Evolutionary conservation across 1,284 basidiomycete genomes (phyloP), one percentile per base, ranked within the genome.

Genomic region (Pseudozyma pruni): DNA sequence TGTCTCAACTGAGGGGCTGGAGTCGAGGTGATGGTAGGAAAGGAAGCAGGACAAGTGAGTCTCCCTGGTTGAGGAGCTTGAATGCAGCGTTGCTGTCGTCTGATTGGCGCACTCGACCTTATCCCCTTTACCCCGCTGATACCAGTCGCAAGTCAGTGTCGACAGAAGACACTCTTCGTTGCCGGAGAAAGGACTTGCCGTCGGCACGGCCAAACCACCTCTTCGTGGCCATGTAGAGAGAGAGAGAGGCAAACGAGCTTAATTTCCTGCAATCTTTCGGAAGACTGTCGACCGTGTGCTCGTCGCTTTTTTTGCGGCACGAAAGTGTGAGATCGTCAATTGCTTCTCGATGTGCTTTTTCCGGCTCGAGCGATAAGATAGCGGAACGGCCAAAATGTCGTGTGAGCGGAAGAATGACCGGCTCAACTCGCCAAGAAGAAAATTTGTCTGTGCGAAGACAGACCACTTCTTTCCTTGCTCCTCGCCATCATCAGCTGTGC

Each of bases 311-410:
- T 45, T 19, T 25, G 8, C n/a, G 19, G 0, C n/a, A 6, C 22
- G 1, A 17, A n/a, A 16, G 16, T 64, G 61, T 64, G 20, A 64
- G 61, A 64, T 47, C 35, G 45, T 4, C 10, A 9, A 13, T 31
- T 20, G 8, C 17, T 37, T 42, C 19, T 22, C 17, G 11, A 29
- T 29, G 27, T 11, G 27, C 27, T 29, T 29, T 7, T 29, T 29
- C n/a, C n/a, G n/a, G n/a, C n/a, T n/a, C 16, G 19, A 33, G 17
- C 22, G 59, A 62, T 62, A 62, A 62, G 52, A 62, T 62, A 62
- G 51, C 58, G n/a, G n/a, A n/a, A n/a, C n/a, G n/a, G n/a, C n/a
- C n/a, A n/a, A n/a, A n/a, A n/a, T n/a, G n/a, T n/a, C n/a, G n/a
- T n/a, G n/a, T n/a, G n/a, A n/a, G 39, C 51, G 58, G 52, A 50